Percentiles rank a stretch among this genome's conserved stretches.
These are phyloP conservation scores for Debaryomyces tyrocola DNA, from an alignment of 805 yeast species.

Conservation along the genomic window DNA sequence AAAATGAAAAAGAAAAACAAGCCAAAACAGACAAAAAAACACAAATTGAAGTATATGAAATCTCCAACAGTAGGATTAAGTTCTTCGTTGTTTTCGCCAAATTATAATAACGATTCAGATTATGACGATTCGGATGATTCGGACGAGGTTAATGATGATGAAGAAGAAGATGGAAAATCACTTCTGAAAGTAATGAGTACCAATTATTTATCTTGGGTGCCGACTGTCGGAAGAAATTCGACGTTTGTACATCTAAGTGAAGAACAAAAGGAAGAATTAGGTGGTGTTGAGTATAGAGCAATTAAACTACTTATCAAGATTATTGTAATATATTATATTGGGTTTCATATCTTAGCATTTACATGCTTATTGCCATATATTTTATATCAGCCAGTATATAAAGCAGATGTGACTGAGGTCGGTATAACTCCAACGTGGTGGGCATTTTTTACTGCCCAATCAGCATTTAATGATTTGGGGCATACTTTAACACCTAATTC, in stretches of 20 bases:
- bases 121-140: slow-evolving; percentile 14
- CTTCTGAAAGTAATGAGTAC: slow-evolving; percentile 43
- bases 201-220: slow-evolving; percentile 83
- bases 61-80: slow-evolving; percentile 6
- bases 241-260: slow-evolving; percentile 80
- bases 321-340: slow-evolving; percentile 66
- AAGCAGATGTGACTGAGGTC: slow-evolving; percentile 41
- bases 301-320: slow-evolving; percentile 71
- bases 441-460: slow-evolving; percentile 82
- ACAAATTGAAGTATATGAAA: slow-evolving; percentile 3
- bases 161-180: slow-evolving; percentile 11
- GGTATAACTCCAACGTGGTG: slow-evolving; percentile 88
- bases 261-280: slow-evolving; percentile 88
- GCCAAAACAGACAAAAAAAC: neutral
- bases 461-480: slow-evolving; percentile 86
- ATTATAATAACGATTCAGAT: slow-evolving; percentile 10
- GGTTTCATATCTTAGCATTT: slow-evolving; percentile 63
- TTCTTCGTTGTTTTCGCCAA: neutral
- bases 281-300: slow-evolving; percentile 96
- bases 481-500: slow-evolving; percentile 79
- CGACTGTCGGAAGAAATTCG: slow-evolving; percentile 91
- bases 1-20: neutral
- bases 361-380: slow-evolving; percentile 65
- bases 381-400: slow-evolving; percentile 40
- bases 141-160: slow-evolving; percentile 13